Evolutionary conservation across 2,329 filamentous ascomycete genomes (phyloP).

Genomic region (Phialocephala subalpina): DNA sequence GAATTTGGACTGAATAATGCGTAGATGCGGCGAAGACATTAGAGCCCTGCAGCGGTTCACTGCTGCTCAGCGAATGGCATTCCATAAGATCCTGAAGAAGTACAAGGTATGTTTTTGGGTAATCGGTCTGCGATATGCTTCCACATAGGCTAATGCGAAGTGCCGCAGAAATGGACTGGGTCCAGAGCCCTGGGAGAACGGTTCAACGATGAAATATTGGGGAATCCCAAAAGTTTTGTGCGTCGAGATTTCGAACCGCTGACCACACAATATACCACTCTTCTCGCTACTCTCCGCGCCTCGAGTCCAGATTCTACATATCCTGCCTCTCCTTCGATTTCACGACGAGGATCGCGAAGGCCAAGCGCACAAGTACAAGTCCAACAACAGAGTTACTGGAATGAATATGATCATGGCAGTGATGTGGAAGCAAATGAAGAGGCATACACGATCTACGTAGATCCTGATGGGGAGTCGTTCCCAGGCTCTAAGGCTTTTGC

Average conservation of each 20-base stretch:
- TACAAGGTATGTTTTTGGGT: slow-evolving; percentile 64
- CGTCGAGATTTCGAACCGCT: slow-evolving; percentile 67
- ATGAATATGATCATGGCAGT: slow-evolving; percentile 85
- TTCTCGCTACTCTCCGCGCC: slow-evolving; percentile 56
- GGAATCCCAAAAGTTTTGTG: slow-evolving; percentile 75
- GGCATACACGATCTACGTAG: slow-evolving; percentile 76
- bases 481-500: slow-evolving; percentile 61
- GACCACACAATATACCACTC: slow-evolving; percentile 57
- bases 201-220: slow-evolving; percentile 72
- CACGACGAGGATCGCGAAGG: slow-evolving; percentile 31
- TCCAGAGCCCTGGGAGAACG: slow-evolving; percentile 69
- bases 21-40: slow-evolving; percentile 74
- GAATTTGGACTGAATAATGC: slow-evolving; percentile 21
- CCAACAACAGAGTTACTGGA: slow-evolving; percentile 68
- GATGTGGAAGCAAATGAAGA: slow-evolving; percentile 62
- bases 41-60: slow-evolving; percentile 75
- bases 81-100: slow-evolving; percentile 86
- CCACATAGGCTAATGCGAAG: slow-evolving; percentile 15
- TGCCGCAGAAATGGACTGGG: slow-evolving; percentile 78
- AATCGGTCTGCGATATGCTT: not conserved
- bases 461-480: slow-evolving; percentile 70
- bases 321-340: slow-evolving; percentile 28
- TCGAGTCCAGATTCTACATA: slow-evolving; percentile 43
- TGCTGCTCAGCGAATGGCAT: slow-evolving; percentile 76
- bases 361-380: slow-evolving; percentile 28